Conservation (phyloP, 2,329 filamentous ascomycete genomes). For the Apiospora rasikravindrae region DNA sequence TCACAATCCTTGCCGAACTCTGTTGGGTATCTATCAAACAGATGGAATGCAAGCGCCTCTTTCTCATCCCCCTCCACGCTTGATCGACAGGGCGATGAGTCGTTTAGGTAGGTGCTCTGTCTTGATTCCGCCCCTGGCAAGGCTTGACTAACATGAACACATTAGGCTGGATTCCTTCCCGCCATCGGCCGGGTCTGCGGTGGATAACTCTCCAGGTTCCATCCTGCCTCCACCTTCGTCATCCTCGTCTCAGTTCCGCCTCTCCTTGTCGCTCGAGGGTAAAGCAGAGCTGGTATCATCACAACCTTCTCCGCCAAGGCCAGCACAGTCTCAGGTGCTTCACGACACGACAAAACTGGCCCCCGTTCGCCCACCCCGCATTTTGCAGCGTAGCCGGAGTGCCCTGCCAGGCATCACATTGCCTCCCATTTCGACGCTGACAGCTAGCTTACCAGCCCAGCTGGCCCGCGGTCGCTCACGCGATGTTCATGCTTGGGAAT, state of each 20-base stretch:
- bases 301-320: constrained; percentile 72
- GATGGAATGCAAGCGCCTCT: constrained; percentile 60
- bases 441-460: constrained; percentile 57
- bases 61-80: constrained; percentile 55
- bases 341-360: constrained; percentile 52
- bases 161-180: constrained; percentile 50
- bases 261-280: constrained; percentile 86
- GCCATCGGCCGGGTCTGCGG: constrained; percentile 47
- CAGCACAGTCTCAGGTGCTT: constrained; percentile 55
- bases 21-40: constrained; percentile 59
- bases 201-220: constrained; percentile 41
- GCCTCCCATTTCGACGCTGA: constrained; percentile 60
- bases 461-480: constrained; percentile 76
- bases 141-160: constrained; percentile 25
- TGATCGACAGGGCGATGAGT: constrained; percentile 46
- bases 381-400: constrained; percentile 74
- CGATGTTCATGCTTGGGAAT: constrained; percentile 89
- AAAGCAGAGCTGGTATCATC: constrained; percentile 84
- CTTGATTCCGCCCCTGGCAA: neutral
- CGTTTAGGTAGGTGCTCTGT: constrained; percentile 47
- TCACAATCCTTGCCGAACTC: constrained; percentile 50
- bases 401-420: constrained; percentile 64
- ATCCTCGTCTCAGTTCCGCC: constrained; percentile 66
- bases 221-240: constrained; percentile 45
- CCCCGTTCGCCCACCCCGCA: constrained; percentile 52